Evolutionary conservation across 2,329 filamentous ascomycete species (phyloP), one percentile per base, ranked within the genome.

Genomic region (Aaosphaeria arxii): DNA sequence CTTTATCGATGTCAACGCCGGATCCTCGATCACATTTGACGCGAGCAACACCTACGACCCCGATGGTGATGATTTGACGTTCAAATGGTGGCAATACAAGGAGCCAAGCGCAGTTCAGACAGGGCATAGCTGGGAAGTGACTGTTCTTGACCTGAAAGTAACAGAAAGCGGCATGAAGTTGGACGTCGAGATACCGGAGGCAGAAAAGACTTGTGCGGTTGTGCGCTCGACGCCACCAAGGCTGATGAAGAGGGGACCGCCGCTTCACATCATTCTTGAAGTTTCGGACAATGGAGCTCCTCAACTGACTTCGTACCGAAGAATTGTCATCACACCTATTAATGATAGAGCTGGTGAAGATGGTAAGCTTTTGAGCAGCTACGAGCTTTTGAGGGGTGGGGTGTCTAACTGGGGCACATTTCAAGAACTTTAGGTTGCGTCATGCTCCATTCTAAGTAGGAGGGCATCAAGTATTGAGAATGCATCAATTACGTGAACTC

Each of bases 1-100:
- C 4, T 39, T 50, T 9, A 5, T 56, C 39, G 6, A 31, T 39
- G 36, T 36, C 29, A 11, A 24, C 48, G 13, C 47, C 48, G 9
- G 46, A 54, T 7, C 30, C 17, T 43, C 41, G 9, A 11, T 59
- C 7, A 33, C 47, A 1, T 41, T 57, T 4, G 54, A 56, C 42
- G 56, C 53, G 4, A 45, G 42, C 2, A 29, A 44, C n/a, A 56
- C 47, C 13, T 59, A 48, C 45, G 58, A 59, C 47, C 53, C 55
- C 2, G 55, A 59, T 43, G 39, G 41, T 9, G 52, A 58, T 31
- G 44, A 36, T 13, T 36, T 59, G 35, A n/a, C 17, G 2, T 58
- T 54, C 36, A 48, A 42, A 17, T 61, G 56, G 55, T 57, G 46
- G 11, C 52, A 58, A 17, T 58, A 58, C 43, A 42, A 50, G 28